Conservation (phyloP, 1,139 yeast genomes). For the Kluyveromyces sp. region DNA sequence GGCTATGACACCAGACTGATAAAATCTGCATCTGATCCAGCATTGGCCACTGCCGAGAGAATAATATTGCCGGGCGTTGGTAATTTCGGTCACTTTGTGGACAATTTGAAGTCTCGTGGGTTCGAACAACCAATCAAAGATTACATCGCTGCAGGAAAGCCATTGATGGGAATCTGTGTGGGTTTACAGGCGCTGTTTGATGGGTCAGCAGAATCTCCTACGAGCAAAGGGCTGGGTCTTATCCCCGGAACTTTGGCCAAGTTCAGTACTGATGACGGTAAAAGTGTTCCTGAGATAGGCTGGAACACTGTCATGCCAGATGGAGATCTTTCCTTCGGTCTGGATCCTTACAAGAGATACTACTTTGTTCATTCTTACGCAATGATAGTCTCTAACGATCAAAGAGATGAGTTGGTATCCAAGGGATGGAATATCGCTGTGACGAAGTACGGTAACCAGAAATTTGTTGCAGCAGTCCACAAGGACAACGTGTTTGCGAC, state of each 20-base stretch:
- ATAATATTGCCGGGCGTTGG: slow-evolving; percentile 92
- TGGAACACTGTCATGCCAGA: slow-evolving; percentile 58
- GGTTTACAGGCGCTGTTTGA: slow-evolving; percentile 80
- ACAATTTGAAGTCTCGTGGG: slow-evolving; percentile 52
- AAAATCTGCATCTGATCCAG: slow-evolving; percentile 37
- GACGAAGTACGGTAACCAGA: slow-evolving; percentile 70
- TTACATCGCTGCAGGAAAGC: slow-evolving; percentile 66
- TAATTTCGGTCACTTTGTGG: slow-evolving; percentile 87
- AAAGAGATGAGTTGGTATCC: slow-evolving; percentile 27
- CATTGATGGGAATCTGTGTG: slow-evolving; percentile 94
- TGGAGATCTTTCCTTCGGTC: slow-evolving; percentile 43
- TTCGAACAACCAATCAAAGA: slow-evolving; percentile 57
- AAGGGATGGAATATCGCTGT: slow-evolving; percentile 75
- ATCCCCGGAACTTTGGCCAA: slow-evolving; percentile 48
- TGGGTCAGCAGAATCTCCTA: slow-evolving; percentile 69
- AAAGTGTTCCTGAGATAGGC: slow-evolving; percentile 93
- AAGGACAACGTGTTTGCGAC: slow-evolving; percentile 83
- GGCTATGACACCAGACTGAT: slow-evolving; percentile 62
- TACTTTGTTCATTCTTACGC: slow-evolving; percentile 95
- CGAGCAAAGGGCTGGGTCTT: slow-evolving; percentile 48
- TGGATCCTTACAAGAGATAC: slow-evolving; percentile 62
- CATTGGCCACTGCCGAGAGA: slow-evolving; percentile 43
- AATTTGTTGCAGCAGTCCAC: slow-evolving; percentile 75
- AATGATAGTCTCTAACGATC: slow-evolving; percentile 43
- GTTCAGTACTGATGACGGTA: slow-evolving; percentile 50